phyloP scores from a whole-genome alignment of 2,329 filamentous ascomycete genomes.

The Botrytis cinerea region DNA sequence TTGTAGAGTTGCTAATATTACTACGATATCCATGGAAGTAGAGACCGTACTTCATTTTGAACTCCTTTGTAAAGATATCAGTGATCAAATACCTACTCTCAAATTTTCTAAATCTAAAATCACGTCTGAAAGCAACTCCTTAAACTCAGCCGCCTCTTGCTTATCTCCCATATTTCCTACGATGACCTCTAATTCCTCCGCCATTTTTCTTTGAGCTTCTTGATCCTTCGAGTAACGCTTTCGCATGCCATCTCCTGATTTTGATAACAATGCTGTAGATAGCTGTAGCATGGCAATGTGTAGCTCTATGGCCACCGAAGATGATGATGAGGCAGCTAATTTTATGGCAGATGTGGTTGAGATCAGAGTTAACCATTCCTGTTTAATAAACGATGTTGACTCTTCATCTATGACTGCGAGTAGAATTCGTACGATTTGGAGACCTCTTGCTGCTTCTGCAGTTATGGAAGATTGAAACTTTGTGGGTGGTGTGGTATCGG shows the following conservation, averaged over 20 bases:
- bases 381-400: constrained; percentile 45
- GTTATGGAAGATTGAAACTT: constrained; percentile 29
- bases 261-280: constrained; percentile 53
- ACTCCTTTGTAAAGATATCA: background rate
- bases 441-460: constrained; percentile 49
- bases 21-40: background rate
- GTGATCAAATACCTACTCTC: background rate
- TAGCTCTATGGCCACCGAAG: constrained; percentile 46
- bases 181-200: constrained; percentile 44
- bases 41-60: background rate
- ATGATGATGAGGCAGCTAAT: constrained; percentile 23
- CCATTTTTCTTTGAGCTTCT: constrained; percentile 52
- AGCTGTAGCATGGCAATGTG: constrained; percentile 58
- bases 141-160: constrained; percentile 43
- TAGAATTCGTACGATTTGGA: constrained; percentile 58
- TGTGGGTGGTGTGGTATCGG: background rate
- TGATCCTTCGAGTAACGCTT: constrained; percentile 55
- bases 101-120: constrained; percentile 24
- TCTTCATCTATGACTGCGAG: constrained; percentile 54
- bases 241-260: constrained; percentile 49
- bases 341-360: constrained; percentile 49
- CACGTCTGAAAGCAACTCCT: constrained; percentile 45
- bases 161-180: constrained; percentile 31
- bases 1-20: background rate
- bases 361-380: constrained; percentile 60